A percentile compares a stretch with the other conserved stretches of the same genome.
Conservation (phyloP, 2,329 filamentous ascomycete genomes). For the Neobulgaria alba region DNA sequence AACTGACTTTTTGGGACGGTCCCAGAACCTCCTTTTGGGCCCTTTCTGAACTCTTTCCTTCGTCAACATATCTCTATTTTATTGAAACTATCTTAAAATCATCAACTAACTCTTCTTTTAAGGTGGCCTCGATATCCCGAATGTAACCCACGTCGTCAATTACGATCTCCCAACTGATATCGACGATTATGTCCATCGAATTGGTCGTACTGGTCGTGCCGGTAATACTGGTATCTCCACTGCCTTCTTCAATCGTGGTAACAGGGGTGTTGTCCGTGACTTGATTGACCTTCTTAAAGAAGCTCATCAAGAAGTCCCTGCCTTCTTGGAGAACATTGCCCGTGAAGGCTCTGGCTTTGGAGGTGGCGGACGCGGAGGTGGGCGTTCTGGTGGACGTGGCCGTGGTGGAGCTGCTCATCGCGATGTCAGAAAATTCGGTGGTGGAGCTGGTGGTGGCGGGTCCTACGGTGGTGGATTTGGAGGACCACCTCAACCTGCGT, state of each 20-base stretch:
- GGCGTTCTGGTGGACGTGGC: slow-evolving; percentile 57
- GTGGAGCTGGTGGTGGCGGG: slow-evolving; percentile 43
- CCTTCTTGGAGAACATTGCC: slow-evolving; percentile 94
- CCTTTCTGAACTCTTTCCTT: slow-evolving; percentile 1
- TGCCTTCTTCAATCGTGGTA: slow-evolving; percentile 99
- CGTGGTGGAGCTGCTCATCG: slow-evolving; percentile 66
- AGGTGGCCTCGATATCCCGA: slow-evolving; percentile 67
- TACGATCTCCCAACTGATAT: slow-evolving; percentile 99
- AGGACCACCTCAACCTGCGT: slow-evolving; percentile 34
- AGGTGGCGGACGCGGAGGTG: slow-evolving; percentile 57
- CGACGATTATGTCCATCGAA: slow-evolving; percentile 97
- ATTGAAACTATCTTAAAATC: slow-evolving; percentile 3
- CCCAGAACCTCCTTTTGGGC: no score
- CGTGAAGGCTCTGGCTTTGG: slow-evolving; percentile 82
- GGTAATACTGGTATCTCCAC: slow-evolving; percentile 98
- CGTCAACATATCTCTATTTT: slow-evolving; percentile 1
- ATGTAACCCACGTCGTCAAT: slow-evolving; percentile 96
- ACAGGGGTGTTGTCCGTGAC: slow-evolving; percentile 94
- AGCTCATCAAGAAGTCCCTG: slow-evolving; percentile 91
- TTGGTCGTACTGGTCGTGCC: slow-evolving; percentile 98
- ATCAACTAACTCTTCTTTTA: slow-evolving; percentile 2
- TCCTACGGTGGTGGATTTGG: slow-evolving; percentile 37
- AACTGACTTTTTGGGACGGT: neutral
- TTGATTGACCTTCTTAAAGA: slow-evolving; percentile 97
- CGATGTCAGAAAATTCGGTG: slow-evolving; percentile 79